phyloP scores from a whole-genome alignment of 306 rosid genomes.

The Cicer judaicum region DNA sequence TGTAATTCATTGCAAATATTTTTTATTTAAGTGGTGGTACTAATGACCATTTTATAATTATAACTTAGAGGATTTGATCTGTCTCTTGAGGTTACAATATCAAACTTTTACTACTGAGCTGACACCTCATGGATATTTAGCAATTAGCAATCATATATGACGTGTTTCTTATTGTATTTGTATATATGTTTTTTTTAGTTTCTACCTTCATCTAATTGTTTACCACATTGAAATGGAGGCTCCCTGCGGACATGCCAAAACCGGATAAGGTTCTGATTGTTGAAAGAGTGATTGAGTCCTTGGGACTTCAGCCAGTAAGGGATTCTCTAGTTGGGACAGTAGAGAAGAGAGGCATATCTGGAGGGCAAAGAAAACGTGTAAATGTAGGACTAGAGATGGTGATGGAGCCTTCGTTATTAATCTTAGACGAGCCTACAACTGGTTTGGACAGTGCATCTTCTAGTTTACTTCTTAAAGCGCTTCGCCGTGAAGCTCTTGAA shows the following conservation, averaged over 20 bases:
- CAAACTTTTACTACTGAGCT: too few relatives aligned
- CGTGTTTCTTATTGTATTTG: not conserved
- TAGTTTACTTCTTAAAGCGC: constrained; percentile 68
- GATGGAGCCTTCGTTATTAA: constrained; percentile 74
- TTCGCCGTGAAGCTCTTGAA: constrained; percentile 79
- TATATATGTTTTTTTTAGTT: not conserved
- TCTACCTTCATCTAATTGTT: constrained; percentile 19
- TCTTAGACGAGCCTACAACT: constrained; percentile 78
- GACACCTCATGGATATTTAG: not conserved
- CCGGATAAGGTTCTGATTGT: constrained; percentile 79
- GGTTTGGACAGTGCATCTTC: constrained; percentile 80
- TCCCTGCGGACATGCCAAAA: constrained; percentile 67
- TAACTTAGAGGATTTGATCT: too few relatives aligned
- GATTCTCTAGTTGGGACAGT: constrained; percentile 80
- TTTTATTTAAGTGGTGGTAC: too few relatives aligned
- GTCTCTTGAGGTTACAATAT: too few relatives aligned
- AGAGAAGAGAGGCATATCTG: constrained; percentile 75
- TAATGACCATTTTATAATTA: too few relatives aligned
- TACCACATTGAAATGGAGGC: constrained; percentile 50
- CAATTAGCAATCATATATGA: constrained; percentile 9
- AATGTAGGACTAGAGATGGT: constrained; percentile 80
- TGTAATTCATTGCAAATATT: not conserved
- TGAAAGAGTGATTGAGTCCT: constrained; percentile 73
- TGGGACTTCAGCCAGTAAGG: constrained; percentile 70
- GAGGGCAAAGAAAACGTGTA: constrained; percentile 76